Base-by-base conservation (phyloP, 192 early-diverging fungal species). In the Rhizophagus clarus region DNA sequence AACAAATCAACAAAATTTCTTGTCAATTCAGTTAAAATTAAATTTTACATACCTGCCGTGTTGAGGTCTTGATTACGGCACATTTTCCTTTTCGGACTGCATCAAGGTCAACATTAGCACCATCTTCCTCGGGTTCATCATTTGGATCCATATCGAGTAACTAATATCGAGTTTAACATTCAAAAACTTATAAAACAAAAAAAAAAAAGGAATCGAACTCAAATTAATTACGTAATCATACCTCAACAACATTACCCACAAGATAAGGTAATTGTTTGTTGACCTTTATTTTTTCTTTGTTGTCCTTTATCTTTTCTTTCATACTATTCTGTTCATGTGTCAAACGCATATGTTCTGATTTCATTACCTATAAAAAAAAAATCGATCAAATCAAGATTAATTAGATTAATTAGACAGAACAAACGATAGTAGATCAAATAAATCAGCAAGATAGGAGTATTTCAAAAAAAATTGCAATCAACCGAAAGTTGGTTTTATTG, bases 231-330 rank as follows among this genome's bases (percentile, higher is more conserved):
- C 37, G 7, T n/a, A 20, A 47, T 64, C 78, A 37, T 87, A 96
- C 93, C 91, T 99, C 98, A 45, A 99, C 96, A 49, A 99, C 94
- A 83, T 97, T 98, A 28, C 94, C 92, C 37, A 99, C 98, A 79
- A 99, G 86, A 84, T 98, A 98, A 51, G 98, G 98, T 69, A 98
- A 88, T 86, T 98, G 97, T 87, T 95, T 96, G 88, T 98, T 97
- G 84, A 98, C 87, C 86, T 96, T 97, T 86, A 99, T 97, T 87
- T 99, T 99, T 82, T 99, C 96, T 84, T 95, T 92, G 88, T 98
- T 99, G 74, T 98, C 97, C 87, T 97, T 97, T 82, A 99, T 99
- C 77, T 93, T 92, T 75, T 93, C 96, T 79, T 93, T 92, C 93
- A 95, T 95, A 66, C 90, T 89, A 40, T 83, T 86, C 81, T 97